Percentiles rank a stretch among this genome's conserved stretches.
Evolutionary conservation across 495 filamentous ascomycete species (phyloP).

Genomic region (Symbiotaphrina buchneri): DNA sequence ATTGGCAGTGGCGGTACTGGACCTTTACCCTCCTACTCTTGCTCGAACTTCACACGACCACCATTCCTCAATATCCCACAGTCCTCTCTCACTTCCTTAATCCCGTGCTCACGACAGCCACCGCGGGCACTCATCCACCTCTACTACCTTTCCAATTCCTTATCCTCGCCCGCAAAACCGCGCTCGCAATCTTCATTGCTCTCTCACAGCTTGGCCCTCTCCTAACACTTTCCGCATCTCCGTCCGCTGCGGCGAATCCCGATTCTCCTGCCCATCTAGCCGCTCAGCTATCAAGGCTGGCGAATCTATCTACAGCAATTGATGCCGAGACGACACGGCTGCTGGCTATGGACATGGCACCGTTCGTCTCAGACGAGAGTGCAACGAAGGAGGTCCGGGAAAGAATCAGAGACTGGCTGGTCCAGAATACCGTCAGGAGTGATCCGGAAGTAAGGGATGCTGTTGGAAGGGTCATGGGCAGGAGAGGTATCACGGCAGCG

Average conservation of each 20-base stretch:
- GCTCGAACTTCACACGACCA: slow-evolving; percentile 54
- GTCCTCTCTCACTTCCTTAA: slow-evolving; percentile 37
- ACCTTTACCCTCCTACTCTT: slow-evolving; percentile 41
- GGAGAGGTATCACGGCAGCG: too few relatives aligned
- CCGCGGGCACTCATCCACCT: slow-evolving; percentile 22
- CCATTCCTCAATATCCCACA: slow-evolving; percentile 33
- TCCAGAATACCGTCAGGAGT: slow-evolving; percentile 16
- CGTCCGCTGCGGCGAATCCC: slow-evolving; percentile 8
- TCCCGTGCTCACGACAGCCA: slow-evolving; percentile 27
- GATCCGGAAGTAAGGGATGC: slow-evolving; percentile 18
- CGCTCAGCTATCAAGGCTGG: slow-evolving; percentile 19
- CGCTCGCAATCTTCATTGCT: slow-evolving; percentile 71
- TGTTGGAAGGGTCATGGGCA: slow-evolving; percentile 11
- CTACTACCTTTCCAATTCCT: slow-evolving; percentile 83
- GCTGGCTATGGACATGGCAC: slow-evolving; percentile 54
- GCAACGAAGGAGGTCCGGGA: slow-evolving; percentile 17
- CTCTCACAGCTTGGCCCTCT: slow-evolving; percentile 64
- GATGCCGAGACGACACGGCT: slow-evolving; percentile 48
- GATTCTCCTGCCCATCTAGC: slow-evolving; percentile 13
- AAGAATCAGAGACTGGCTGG: slow-evolving; percentile 16
- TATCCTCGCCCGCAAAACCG: slow-evolving; percentile 48
- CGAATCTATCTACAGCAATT: slow-evolving; percentile 22
- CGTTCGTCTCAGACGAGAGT: slow-evolving; percentile 53
- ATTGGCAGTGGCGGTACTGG: slow-evolving; percentile 66
- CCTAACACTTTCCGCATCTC: slow-evolving; percentile 14